These are phyloP conservation scores for Trichocomaceae sp. DNA, from an alignment of 2,329 filamentous ascomycete species.

Conservation along the genomic window DNA sequence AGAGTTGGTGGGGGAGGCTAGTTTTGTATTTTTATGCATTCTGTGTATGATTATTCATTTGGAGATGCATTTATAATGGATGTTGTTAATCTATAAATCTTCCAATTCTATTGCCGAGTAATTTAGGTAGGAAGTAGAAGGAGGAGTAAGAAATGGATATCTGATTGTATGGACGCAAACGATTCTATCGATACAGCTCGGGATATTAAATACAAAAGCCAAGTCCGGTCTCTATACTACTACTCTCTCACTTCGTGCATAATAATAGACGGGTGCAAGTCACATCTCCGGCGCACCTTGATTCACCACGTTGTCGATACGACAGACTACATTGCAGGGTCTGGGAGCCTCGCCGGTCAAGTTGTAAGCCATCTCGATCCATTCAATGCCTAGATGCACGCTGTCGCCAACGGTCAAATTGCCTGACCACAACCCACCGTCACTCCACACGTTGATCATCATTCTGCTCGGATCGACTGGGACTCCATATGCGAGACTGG, in stretches of 20 bases:
- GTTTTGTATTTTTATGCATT: too few relatives aligned
- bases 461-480: conserved; percentile 32
- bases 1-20: neutral
- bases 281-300: conserved; percentile 9
- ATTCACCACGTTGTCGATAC: conserved; percentile 18
- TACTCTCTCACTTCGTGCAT: neutral
- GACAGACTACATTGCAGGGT: conserved; percentile 14
- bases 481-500: conserved; percentile 30
- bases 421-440: conserved; percentile 38
- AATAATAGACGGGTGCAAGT: neutral
- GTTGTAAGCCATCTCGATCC: conserved; percentile 39
- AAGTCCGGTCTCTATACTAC: neutral
- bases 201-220: neutral
- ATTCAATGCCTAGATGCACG: conserved; percentile 36
- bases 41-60: neutral
- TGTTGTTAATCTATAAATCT: neutral
- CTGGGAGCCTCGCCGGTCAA: conserved; percentile 17
- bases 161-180: neutral
- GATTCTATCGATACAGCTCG: neutral
- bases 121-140: neutral
- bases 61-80: neutral
- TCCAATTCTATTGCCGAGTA: neutral
- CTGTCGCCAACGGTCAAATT: conserved; percentile 33
- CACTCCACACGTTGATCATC: conserved; percentile 39
- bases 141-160: neutral